These are phyloP conservation scores for Colletotrichum incanum DNA, from an alignment of 2,329 filamentous ascomycete species.

Conservation along the genomic window DNA sequence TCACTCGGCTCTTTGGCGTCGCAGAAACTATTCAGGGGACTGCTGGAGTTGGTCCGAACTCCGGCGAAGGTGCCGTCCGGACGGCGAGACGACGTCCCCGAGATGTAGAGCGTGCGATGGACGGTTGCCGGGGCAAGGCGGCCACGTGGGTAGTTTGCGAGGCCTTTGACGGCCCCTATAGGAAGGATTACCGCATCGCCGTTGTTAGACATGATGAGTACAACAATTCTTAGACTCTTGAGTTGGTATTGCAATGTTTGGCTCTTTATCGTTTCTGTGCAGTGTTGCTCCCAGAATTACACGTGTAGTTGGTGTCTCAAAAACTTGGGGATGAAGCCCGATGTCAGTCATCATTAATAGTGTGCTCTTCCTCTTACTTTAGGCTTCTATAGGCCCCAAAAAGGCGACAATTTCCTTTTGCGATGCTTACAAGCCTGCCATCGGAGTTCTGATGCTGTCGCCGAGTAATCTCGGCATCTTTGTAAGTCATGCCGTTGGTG, in stretches of 20 bases:
- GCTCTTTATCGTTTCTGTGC: too few species aligned
- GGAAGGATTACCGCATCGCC: not conserved
- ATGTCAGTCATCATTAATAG: not conserved
- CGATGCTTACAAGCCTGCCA: not conserved
- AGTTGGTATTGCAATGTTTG: not conserved
- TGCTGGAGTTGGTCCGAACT: not conserved
- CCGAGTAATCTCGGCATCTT: not conserved
- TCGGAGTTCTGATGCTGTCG: not conserved
- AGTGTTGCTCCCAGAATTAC: too few species aligned
- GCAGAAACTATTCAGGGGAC: too few species aligned
- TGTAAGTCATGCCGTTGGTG: not conserved
- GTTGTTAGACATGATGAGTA: not conserved
- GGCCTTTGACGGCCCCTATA: not conserved
- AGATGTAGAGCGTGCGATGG: not conserved
- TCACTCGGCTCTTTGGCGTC: too few species aligned
- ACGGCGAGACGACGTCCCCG: not conserved
- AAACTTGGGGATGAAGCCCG: not conserved
- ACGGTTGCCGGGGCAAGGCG: too few species aligned
- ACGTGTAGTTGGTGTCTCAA: not conserved
- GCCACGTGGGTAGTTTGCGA: slow-evolving; percentile 7
- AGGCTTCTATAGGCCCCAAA: too few species aligned
- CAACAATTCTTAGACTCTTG: not conserved
- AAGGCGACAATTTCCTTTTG: too few species aligned
- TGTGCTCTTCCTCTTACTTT: too few species aligned
- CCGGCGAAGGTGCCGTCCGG: not conserved